Percentiles rank a stretch among this genome's conserved stretches.
phyloP scores from a whole-genome alignment of 192 early-diverging fungal species.

The Chytriomyces sp. region DNA sequence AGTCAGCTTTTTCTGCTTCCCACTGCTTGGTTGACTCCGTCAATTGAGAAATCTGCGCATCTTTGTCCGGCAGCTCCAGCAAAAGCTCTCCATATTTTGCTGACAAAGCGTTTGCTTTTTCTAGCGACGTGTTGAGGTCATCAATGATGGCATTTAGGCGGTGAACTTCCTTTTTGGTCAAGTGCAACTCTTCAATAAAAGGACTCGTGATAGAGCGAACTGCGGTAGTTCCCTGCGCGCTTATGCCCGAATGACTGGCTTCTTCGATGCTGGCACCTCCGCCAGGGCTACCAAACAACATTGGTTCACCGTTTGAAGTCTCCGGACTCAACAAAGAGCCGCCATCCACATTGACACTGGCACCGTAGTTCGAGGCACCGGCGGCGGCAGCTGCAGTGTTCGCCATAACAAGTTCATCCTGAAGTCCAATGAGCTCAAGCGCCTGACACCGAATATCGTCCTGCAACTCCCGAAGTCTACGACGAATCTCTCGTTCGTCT shows the following conservation, averaged over 20 bases:
- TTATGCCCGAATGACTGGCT: background rate
- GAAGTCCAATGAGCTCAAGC: conserved; percentile 21
- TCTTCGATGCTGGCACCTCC: background rate
- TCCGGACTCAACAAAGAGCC: background rate
- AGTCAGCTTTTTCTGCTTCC: conserved; percentile 8
- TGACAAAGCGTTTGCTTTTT: background rate
- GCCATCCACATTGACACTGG: conserved; percentile 20
- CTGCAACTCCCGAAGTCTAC: conserved; percentile 41
- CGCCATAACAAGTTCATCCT: conserved; percentile 12
- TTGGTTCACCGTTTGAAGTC: background rate
- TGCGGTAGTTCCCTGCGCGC: background rate
- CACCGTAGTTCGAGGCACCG: background rate
- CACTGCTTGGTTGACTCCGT: background rate
- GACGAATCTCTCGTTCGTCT: conserved; percentile 36
- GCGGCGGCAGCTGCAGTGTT: too few species aligned
- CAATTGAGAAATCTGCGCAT: background rate
- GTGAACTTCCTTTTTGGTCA: conserved; percentile 24
- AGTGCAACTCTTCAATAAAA: conserved; percentile 13
- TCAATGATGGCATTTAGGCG: conserved; percentile 18
- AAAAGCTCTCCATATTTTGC: background rate
- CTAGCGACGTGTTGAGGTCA: background rate
- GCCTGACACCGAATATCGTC: conserved; percentile 52
- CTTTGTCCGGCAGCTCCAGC: conserved; percentile 1
- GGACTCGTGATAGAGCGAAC: background rate
- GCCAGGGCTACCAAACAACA: conserved; percentile 2